Evolutionary conservation across 495 filamentous ascomycete species (phyloP), one percentile per base, ranked within the genome.

Genomic region (Penicillium longicatenatum): DNA sequence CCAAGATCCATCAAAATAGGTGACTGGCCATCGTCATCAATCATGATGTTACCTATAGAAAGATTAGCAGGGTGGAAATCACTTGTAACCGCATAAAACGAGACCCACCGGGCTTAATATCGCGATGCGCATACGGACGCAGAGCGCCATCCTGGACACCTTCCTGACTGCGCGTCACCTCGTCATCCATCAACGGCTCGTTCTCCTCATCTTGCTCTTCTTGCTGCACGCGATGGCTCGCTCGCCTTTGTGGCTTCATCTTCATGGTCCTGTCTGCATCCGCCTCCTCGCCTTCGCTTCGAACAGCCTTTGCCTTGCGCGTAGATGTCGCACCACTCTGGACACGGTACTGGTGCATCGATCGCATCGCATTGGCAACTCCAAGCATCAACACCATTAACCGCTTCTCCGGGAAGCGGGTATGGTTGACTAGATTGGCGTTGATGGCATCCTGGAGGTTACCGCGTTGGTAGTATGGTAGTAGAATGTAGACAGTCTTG

Each of bases 1-100:
- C 94, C 94, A 20, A 98, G 86, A 70, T 98, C 94, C 95, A 98
- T 98, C n/a, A 98, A 80, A 59, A 98, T 93, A 9, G 94, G 95
- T 24, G 86, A 88, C 52, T 83, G 81, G 53, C 93, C 93, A 60
- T 90, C 86, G 61, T 96, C 92, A 50, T 83, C 84, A 59, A 97
- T 97, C 93, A 97, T 97, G 70, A 97, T 93, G 70, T 98, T 98
- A 31, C 93, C 90, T 90, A 39, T 29, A 3, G 4, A 16, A 19
- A 35, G 62, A 46, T 68, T 67, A 62, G 69, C 63, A 42, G 4
- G 31, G 6, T 16, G 30, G 4, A 31, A 7, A 11, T 20, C 2
- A 16, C 33, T 19, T 10, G n/a, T 5, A 22, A 8, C 11, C 17
- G 14, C 41, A 8, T n/a, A 8, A 12, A 11, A 35, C 3, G 8